Conservation (phyloP, 1,139 yeast genomes). For the Pichia norvegensis region DNA sequence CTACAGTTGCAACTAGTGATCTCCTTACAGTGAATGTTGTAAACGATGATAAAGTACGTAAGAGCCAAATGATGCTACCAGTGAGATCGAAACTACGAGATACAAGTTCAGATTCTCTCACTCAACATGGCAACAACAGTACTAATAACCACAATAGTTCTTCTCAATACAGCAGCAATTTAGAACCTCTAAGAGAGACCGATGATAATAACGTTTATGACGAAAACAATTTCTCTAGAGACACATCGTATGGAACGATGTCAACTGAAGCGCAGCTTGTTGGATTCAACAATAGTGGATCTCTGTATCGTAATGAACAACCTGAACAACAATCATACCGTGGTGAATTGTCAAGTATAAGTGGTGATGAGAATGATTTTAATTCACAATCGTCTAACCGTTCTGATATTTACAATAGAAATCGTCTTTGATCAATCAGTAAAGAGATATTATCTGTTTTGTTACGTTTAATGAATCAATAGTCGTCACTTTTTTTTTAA, state of each 20-base stretch:
- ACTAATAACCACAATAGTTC: background rate
- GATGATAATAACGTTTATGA: background rate
- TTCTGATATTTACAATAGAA: background rate
- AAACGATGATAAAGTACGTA: slow-evolving; percentile 37
- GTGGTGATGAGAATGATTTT: slow-evolving; percentile 5
- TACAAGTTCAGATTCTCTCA: slow-evolving; percentile 7
- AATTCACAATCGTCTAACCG: background rate
- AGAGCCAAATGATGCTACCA: slow-evolving; percentile 25
- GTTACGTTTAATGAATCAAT: too few relatives aligned
- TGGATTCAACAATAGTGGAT: slow-evolving; percentile 40
- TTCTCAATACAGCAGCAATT: slow-evolving; percentile 3
- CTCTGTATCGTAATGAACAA: slow-evolving; percentile 7
- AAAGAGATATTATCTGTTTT: too few relatives aligned
- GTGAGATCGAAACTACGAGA: slow-evolving; percentile 3
- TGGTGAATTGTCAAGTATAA: slow-evolving; percentile 16
- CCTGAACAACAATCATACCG: slow-evolving; percentile 21
- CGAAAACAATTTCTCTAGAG: slow-evolving; percentile 8
- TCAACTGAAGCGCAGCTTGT: slow-evolving; percentile 38
- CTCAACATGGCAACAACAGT: background rate
- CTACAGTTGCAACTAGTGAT: slow-evolving; percentile 83
- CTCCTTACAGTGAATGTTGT: slow-evolving; percentile 74
- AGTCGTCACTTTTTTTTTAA: background rate
- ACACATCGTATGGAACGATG: slow-evolving; percentile 7
- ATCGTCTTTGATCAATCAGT: background rate
- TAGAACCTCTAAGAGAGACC: slow-evolving; percentile 14